Base-by-base conservation (phyloP, 1,284 basidiomycete species). In the Hypsizygus ulmarius region DNA sequence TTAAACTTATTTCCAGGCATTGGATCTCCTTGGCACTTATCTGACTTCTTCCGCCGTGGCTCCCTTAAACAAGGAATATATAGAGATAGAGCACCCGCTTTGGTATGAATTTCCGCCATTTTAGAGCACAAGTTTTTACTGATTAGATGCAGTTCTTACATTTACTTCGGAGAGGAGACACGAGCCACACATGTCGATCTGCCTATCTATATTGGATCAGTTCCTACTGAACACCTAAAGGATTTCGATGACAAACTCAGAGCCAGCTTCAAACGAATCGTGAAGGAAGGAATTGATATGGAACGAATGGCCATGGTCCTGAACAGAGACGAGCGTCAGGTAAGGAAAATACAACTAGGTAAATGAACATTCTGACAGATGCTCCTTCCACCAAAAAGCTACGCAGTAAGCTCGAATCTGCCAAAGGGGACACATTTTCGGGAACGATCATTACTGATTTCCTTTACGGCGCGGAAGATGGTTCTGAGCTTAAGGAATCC, bases 51-150 rank as follows among this genome's bases (percentile, higher is more conserved):
- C 90, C 8, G 75, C 94, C 1, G 89, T 92, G 19, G 88, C 93
- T 10, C 94, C 95, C 14, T 71, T 99, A 48, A 93, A 90, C 63
- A 95, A 95, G 68, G 91, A 93, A 62, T 97, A 90, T 56, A 79
- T 98, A 43, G 97, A 99, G 70, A 90, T 87, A 42, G 87, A 95
- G 57, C 85, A 88, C 45, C 97, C 97, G 0, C 75, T 92, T 42
- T 96, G 92, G 90, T 87, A 54, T 36, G 74, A 64, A 33, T 36
- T 40, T n/a, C n/a, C 39, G 42, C 10, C 14, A 38, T 33, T 18
- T 38, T 19, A 21, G 37, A 35, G 27, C 36, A 14, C 40, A 61
- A 55, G 65, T 65, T 19, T 9, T 35, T 45, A 34, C 45, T 49
- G 55, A 60, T 4, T 47, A 19, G 37, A 45, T 46, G 36, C 51